A percentile compares a stretch with the other conserved stretches of the same genome.
These are phyloP conservation scores for Candida nemodendra DNA, from an alignment of 805 yeast genomes.

Conservation along the genomic window DNA sequence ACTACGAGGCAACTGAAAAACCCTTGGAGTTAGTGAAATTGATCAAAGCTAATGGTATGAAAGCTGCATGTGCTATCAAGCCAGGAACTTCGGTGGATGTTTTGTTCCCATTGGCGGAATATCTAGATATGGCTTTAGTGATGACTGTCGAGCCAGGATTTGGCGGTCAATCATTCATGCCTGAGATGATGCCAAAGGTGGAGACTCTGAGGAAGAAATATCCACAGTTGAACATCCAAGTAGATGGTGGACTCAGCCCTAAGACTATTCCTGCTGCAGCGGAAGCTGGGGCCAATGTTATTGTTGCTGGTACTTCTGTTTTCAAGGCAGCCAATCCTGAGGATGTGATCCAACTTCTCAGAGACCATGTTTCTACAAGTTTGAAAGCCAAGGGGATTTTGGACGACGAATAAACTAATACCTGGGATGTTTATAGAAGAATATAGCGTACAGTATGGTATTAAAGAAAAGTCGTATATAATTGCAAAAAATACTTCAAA, in stretches of 20 bases:
- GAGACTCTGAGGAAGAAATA: conserved; percentile 65
- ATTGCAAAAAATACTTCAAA: no score
- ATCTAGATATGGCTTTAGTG: conserved; percentile 89
- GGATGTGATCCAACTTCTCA: conserved; percentile 68
- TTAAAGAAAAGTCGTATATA: no score
- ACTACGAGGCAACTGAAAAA: conserved; percentile 85
- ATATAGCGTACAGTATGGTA: conserved; percentile 1
- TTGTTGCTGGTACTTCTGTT: conserved; percentile 95
- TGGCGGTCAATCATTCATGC: conserved; percentile 97
- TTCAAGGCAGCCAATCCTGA: conserved; percentile 81
- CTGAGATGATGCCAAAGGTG: conserved; percentile 95
- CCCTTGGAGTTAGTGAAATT: conserved; percentile 71
- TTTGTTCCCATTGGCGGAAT: conserved; percentile 67
- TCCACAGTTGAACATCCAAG: conserved; percentile 86
- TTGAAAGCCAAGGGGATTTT: conserved; percentile 47
- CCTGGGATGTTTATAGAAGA: background rate
- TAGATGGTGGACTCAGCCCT: conserved; percentile 93
- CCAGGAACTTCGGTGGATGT: conserved; percentile 90
- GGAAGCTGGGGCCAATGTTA: conserved; percentile 96
- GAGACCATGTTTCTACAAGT: conserved; percentile 54
- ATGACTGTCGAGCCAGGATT: conserved; percentile 99
- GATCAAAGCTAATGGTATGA: conserved; percentile 80
- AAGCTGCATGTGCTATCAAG: conserved; percentile 91
- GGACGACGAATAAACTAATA: conserved; percentile 17
- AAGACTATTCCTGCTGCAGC: conserved; percentile 86